These are phyloP conservation scores for Dictyophora rubrovolvata DNA, from an alignment of 768 basidiomycete species.

Conservation along the genomic window DNA sequence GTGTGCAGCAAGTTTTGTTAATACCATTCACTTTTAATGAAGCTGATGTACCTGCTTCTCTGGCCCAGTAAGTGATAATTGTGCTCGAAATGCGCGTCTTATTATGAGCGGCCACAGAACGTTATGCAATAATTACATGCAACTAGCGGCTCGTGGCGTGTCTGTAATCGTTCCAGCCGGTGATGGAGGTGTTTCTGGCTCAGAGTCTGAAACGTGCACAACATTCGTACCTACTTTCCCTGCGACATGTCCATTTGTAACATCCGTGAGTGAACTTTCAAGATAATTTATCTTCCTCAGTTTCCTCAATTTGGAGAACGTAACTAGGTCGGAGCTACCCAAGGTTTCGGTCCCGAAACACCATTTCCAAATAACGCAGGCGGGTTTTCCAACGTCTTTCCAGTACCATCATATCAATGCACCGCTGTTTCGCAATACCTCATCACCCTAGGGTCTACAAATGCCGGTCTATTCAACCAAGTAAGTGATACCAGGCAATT, in stretches of 20 bases:
- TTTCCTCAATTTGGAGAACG: neutral
- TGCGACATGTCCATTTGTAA: constrained; percentile 11
- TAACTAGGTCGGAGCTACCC: constrained; percentile 12
- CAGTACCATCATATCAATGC: constrained; percentile 19
- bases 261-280: constrained; percentile 1
- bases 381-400: constrained; percentile 14
- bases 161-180: constrained; percentile 14
- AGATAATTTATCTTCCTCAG: neutral
- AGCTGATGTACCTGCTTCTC: constrained; percentile 7
- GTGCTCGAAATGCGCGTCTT: neutral
- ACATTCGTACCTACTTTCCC: constrained; percentile 13
- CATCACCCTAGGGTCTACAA: constrained; percentile 27
- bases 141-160: constrained; percentile 17
- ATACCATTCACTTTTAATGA: constrained; percentile 21
- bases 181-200: constrained; percentile 14
- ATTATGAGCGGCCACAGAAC: constrained; percentile 2
- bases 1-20: constrained; percentile 19
- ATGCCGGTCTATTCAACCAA: constrained; percentile 1
- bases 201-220: constrained; percentile 5
- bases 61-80: neutral
- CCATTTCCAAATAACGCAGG: constrained; percentile 10
- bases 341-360: constrained; percentile 10
- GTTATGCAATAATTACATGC: constrained; percentile 20
- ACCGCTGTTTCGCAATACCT: constrained; percentile 22
- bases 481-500: neutral